These are phyloP conservation scores for Psilocybe cyanescens DNA, from an alignment of 768 basidiomycete genomes.

Conservation along the genomic window DNA sequence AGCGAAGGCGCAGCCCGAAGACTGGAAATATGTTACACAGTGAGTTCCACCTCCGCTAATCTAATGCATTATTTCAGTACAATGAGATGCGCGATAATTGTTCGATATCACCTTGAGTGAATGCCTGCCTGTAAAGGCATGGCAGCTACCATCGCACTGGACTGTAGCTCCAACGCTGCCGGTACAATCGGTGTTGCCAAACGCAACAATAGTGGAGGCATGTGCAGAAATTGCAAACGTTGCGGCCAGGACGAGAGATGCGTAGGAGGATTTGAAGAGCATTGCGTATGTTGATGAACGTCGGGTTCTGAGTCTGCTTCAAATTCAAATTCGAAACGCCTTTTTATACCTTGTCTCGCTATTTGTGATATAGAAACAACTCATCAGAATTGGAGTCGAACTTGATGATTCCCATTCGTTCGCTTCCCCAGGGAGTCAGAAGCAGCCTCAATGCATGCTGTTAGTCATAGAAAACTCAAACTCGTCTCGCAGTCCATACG, in stretches of 20 bases:
- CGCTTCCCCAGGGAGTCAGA: neutral
- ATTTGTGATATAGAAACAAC: too few relatives aligned
- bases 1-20: constrained; percentile 1
- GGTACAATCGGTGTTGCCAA: constrained; percentile 7
- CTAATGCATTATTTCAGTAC: neutral
- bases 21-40: constrained; percentile 11
- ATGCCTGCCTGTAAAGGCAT: constrained; percentile 11
- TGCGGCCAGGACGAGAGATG: neutral
- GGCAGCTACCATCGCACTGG: constrained; percentile 16
- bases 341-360: neutral
- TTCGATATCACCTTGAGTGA: constrained; percentile 4
- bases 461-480: too few relatives aligned
- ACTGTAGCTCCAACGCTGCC: constrained; percentile 5
- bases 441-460: neutral
- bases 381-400: neutral
- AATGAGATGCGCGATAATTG: neutral
- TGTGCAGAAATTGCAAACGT: neutral
- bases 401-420: neutral
- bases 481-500: too few relatives aligned
- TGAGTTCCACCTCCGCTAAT: constrained; percentile 6
- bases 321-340: neutral
- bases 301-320: neutral
- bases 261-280: neutral
- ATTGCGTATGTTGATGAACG: neutral
- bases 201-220: constrained; percentile 13